Conservation (phyloP, 2,329 filamentous ascomycete genomes). For the Penicillium rolfsii region DNA sequence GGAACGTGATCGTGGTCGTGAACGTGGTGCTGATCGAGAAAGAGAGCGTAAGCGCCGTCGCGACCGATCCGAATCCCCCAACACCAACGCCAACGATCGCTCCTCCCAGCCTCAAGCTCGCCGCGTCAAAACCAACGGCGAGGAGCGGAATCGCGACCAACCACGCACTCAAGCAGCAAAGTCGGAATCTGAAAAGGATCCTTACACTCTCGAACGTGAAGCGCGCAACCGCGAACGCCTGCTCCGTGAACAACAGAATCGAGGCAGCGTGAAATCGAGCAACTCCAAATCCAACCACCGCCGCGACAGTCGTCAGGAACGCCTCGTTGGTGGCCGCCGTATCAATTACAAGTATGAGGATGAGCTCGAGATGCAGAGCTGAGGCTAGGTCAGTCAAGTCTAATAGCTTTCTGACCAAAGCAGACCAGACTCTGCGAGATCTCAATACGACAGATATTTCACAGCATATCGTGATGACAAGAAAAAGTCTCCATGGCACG, state of each 20-base stretch:
- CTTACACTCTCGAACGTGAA: conserved; percentile 74
- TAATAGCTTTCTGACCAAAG: background rate
- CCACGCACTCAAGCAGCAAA: conserved; percentile 21
- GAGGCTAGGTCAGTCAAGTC: background rate
- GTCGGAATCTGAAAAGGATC: conserved; percentile 58
- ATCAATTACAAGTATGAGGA: conserved; percentile 56
- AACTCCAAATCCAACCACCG: conserved; percentile 35
- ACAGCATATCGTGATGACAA: conserved; percentile 4
- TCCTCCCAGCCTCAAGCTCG: conserved; percentile 41
- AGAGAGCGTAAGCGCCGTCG: conserved; percentile 51
- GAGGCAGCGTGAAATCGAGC: conserved; percentile 38
- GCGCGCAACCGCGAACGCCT: conserved; percentile 64
- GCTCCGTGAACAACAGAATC: conserved; percentile 67
- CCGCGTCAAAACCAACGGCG: conserved; percentile 40
- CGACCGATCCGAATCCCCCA: conserved; percentile 43
- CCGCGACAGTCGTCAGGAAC: conserved; percentile 41
- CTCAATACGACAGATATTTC: background rate
- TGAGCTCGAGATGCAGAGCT: conserved; percentile 33
- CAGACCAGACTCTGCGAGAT: background rate
- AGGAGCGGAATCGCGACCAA: conserved; percentile 30
- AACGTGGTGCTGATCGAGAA: conserved; percentile 35
- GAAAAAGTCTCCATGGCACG: conserved; percentile 11
- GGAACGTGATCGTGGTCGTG: conserved; percentile 27
- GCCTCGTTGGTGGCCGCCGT: conserved; percentile 41
- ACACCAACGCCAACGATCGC: conserved; percentile 32